These are phyloP conservation scores for Suillus variegatus DNA, from an alignment of 768 basidiomycete species.

Conservation along the genomic window DNA sequence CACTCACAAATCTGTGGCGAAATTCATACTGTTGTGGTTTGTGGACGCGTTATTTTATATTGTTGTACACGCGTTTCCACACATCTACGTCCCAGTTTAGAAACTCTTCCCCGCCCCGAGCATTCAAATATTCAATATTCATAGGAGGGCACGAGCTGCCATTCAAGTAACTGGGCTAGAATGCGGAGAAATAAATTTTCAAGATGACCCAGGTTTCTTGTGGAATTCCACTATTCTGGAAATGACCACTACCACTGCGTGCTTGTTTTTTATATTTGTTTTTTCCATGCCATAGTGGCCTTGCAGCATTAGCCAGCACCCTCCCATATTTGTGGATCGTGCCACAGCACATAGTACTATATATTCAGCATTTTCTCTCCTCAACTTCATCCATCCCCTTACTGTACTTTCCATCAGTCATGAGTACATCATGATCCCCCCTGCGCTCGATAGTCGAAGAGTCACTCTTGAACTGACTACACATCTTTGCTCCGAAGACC, in stretches of 20 bases:
- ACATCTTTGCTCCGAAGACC: constrained; percentile 29
- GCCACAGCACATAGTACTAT: constrained; percentile 22
- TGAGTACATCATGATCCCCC: constrained; percentile 11
- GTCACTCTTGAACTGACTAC: constrained; percentile 29
- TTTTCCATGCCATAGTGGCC: background rate
- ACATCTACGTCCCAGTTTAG: background rate
- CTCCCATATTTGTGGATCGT: constrained; percentile 6
- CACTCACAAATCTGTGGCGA: background rate
- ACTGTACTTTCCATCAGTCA: background rate
- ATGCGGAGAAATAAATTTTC: background rate
- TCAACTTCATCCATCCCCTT: constrained; percentile 7
- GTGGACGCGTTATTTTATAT: constrained; percentile 23
- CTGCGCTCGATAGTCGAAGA: constrained; percentile 23
- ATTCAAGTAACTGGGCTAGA: background rate
- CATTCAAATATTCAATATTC: background rate
- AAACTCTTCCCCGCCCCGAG: background rate
- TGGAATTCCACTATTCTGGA: background rate
- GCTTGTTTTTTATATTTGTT: constrained; percentile 10
- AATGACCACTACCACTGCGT: background rate
- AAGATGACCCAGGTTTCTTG: background rate
- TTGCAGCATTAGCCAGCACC: background rate
- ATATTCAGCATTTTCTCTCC: constrained; percentile 17
- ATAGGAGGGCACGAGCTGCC: background rate
- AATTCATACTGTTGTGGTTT: background rate
- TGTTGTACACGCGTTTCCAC: constrained; percentile 10